A percentile compares a stretch with the other conserved stretches of the same genome.
Evolutionary conservation across 345 rosid genomes (phyloP).

Genomic region (Eucalyptus brandiana): DNA sequence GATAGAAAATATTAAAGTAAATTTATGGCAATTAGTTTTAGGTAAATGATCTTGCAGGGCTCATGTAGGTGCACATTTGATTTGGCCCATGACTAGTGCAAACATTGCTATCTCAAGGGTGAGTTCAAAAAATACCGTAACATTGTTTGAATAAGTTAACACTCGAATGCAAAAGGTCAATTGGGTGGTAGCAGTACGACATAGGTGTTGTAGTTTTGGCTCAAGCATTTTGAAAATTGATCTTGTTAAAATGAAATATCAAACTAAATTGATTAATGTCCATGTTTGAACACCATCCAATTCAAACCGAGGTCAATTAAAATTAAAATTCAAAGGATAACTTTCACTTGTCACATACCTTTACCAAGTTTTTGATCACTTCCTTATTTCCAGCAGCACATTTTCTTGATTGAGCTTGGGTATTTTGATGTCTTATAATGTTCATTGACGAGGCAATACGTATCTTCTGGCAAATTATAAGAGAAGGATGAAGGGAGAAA

Average conservation of each 20-base stretch:
- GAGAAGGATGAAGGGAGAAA: background rate
- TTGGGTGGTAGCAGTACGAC: background rate
- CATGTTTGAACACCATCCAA: too few species aligned
- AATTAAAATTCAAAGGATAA: too few species aligned
- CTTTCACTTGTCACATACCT: too few species aligned
- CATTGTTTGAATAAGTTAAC: background rate
- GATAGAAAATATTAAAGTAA: background rate
- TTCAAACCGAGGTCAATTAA: too few species aligned
- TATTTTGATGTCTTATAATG: background rate
- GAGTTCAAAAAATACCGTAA: too few species aligned
- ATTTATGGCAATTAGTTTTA: background rate
- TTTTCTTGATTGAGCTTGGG: background rate
- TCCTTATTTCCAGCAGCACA: background rate
- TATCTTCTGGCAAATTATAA: background rate
- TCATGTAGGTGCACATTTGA: background rate
- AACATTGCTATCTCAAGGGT: background rate
- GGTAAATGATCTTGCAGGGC: background rate
- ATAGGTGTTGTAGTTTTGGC: background rate
- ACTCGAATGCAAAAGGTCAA: background rate
- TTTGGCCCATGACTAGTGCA: background rate
- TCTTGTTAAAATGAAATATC: background rate
- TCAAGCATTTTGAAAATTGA: background rate
- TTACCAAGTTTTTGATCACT: background rate
- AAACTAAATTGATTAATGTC: background rate
- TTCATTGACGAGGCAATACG: background rate